A percentile compares a stretch with the other conserved stretches of the same genome.
phyloP scores from a whole-genome alignment of 345 rosid genomes.

The Durio zibethinus region DNA sequence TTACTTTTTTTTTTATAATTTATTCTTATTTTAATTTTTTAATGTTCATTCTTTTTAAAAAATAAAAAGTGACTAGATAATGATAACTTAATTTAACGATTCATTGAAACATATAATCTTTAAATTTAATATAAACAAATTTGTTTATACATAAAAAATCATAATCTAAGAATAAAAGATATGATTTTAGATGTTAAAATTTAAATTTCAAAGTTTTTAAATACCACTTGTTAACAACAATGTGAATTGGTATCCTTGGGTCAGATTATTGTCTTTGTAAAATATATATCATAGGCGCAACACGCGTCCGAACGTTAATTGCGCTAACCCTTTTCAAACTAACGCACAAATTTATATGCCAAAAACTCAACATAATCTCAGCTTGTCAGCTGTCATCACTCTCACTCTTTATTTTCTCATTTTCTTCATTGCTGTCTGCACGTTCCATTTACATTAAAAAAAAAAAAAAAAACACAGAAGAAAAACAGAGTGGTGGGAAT shows the following conservation, averaged over 20 bases:
- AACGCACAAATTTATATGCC: not conserved
- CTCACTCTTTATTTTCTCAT: not conserved
- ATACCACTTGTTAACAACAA: too few relatives aligned
- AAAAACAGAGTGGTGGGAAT: not conserved
- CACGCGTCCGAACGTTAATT: constrained; percentile 1
- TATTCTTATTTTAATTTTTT: too few relatives aligned
- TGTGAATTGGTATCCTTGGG: not conserved
- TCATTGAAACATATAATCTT: too few relatives aligned
- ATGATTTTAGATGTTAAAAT: too few relatives aligned
- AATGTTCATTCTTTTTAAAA: too few relatives aligned
- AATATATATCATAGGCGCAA: not conserved
- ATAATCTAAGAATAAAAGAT: too few relatives aligned
- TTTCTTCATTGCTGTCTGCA: not conserved
- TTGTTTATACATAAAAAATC: too few relatives aligned
- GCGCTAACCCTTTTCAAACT: not conserved
- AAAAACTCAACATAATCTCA: not conserved
- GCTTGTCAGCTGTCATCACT: not conserved
- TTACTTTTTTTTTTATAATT: too few relatives aligned
- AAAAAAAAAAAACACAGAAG: not conserved
- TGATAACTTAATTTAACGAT: too few relatives aligned
- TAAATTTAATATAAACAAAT: too few relatives aligned
- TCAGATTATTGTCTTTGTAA: not conserved
- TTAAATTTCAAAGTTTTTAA: too few relatives aligned
- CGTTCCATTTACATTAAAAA: not conserved
- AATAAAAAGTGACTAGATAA: too few relatives aligned